Base-by-base conservation (phyloP, 2,329 filamentous ascomycete genomes). In the Xylaria sp. region DNA sequence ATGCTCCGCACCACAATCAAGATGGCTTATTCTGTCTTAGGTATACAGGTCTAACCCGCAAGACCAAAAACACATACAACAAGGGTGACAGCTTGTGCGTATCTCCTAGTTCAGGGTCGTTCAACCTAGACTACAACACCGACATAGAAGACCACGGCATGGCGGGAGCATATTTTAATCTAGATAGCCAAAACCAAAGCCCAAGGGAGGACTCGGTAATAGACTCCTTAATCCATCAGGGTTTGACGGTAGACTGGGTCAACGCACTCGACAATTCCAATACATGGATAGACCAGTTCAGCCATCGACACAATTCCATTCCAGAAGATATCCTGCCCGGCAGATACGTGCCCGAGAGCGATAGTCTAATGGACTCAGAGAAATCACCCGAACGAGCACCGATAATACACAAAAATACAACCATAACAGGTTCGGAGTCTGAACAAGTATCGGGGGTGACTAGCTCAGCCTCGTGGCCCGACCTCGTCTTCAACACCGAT, bases 11-110 rank as follows among this genome's bases (percentile, higher is more conserved):
- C 9, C 36, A 6, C 9, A n/a, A 6, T 33, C 10, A 7, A 2
- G 9, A 54, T 5, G 4, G 40, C 23, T 36, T 26, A 58, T 20
- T 3, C 2, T 42, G 42, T 11, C 13, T 20, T 9, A 70, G 71
- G 28, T 71, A 71, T 23, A 71, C 71, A 9, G 65, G 63, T 31
- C 33, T 72, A 13, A 54, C 61, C 26, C 62, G 64, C 10, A 70
- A 63, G 36, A 57, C 60, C 9, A 65, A 59, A 23, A 13, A n/a
- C 17, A 38, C 40, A 42, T 59, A 65, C 31, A 49, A 10, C 28
- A 62, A 42, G 42, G 49, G 23, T 13, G 57, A 28, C 44, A 70
- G 68, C 28, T 33, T 63, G 10, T 42, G 40, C 36, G 44, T 57
- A 26, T 59, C 23, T 42, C 44, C 48, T n/a, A 53, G 38, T 28